phyloP scores from a whole-genome alignment of 805 yeast genomes.

The Pichia cabralensis region DNA sequence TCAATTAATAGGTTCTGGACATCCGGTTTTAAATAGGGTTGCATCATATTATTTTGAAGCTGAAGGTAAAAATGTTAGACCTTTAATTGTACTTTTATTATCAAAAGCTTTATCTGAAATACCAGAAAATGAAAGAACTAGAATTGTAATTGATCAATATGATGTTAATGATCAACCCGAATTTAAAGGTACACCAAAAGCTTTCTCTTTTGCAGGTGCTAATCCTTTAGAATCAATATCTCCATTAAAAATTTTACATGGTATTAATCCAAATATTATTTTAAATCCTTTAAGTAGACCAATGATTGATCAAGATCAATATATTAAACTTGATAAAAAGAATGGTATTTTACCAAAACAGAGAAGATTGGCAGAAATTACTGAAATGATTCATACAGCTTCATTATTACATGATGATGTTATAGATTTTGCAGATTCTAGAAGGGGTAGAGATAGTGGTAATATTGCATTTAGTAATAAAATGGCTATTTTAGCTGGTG shows the following conservation, averaged over 20 bases:
- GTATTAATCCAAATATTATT: conserved; percentile 75
- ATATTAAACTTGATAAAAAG: conserved; percentile 36
- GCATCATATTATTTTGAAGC: conserved; percentile 93
- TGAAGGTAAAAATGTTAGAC: conserved; percentile 93
- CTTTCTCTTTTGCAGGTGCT: conserved; percentile 48
- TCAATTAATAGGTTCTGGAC: conserved; percentile 80
- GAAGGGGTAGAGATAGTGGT: conserved; percentile 87
- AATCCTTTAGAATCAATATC: conserved; percentile 57
- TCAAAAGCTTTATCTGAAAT: conserved; percentile 73
- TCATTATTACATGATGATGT: conserved; percentile 94
- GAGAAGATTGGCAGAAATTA: conserved; percentile 91
- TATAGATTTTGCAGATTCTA: conserved; percentile 77
- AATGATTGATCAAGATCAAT: conserved; percentile 57
- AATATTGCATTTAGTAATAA: conserved; percentile 91
- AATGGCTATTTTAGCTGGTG: conserved; percentile 97
- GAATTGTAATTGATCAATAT: conserved; percentile 48
- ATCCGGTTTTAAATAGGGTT: conserved; percentile 84
- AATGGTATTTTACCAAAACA: conserved; percentile 90
- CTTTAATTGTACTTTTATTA: conserved; percentile 74
- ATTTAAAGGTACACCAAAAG: conserved; percentile 45
- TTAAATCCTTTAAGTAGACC: conserved; percentile 80
- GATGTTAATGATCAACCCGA: conserved; percentile 63
- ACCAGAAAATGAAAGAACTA: conserved; percentile 56
- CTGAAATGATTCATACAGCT: conserved; percentile 97
- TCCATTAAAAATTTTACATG: conserved; percentile 78